Evolutionary conservation across 176 grass and related monocot species (phyloP).

Genomic region (Neostapfia colusana): DNA sequence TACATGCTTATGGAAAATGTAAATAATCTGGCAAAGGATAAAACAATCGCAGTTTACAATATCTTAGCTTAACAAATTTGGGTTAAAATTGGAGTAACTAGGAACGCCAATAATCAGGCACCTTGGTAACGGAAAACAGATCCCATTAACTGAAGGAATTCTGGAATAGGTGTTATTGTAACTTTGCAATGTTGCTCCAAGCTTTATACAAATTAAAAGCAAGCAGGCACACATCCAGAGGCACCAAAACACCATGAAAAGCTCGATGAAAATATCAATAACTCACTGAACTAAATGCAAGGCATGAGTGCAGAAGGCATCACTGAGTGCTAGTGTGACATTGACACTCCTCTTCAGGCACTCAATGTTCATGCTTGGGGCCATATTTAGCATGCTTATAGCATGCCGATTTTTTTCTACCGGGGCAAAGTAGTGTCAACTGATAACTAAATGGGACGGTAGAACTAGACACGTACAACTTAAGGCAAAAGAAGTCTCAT

Average conservation of each 20-base stretch:
- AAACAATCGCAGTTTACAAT: not conserved
- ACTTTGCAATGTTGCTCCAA: not conserved
- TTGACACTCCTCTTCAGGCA: not conserved
- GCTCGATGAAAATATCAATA: not conserved
- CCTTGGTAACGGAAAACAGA: conserved; percentile 11
- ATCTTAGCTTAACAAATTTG: not conserved
- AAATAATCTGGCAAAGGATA: not conserved
- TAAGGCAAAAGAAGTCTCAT: not conserved
- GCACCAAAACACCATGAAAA: not conserved
- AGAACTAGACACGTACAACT: not conserved
- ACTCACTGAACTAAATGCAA: not conserved
- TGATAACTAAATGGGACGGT: not conserved
- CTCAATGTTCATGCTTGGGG: not conserved
- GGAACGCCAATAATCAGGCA: not conserved
- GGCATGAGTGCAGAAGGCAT: not conserved
- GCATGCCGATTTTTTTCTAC: not conserved
- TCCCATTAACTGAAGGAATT: not conserved
- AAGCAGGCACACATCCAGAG: not conserved
- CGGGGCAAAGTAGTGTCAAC: not conserved
- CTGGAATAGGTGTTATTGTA: not conserved
- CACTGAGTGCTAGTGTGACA: not conserved
- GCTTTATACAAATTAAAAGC: conserved; percentile 1
- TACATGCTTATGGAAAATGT: not conserved
- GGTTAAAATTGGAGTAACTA: not conserved
- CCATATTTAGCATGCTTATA: conserved; percentile 22